These are phyloP conservation scores for Termitomyces sp. DNA, from an alignment of 768 basidiomycete species.

Conservation along the genomic window DNA sequence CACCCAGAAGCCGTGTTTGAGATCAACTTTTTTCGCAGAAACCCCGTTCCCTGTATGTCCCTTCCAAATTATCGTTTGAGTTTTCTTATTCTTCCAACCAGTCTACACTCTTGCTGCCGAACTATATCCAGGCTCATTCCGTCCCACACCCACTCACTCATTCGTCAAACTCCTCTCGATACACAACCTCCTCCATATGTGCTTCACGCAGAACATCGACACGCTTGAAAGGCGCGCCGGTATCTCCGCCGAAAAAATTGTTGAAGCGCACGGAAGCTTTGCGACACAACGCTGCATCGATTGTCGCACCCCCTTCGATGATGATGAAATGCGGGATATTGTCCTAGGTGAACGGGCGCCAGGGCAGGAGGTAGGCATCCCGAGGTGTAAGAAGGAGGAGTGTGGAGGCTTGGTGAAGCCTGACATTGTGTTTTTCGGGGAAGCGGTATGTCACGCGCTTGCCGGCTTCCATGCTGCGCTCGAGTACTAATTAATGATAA, in stretches of 20 bases:
- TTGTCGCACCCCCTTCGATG: constrained; percentile 57
- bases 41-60: constrained; percentile 72
- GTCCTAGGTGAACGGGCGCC: constrained; percentile 5
- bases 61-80: not conserved
- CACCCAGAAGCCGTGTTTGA: constrained; percentile 96
- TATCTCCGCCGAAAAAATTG: constrained; percentile 63
- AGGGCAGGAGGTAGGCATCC: constrained; percentile 48
- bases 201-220: constrained; percentile 92
- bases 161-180: constrained; percentile 81
- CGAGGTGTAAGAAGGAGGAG: constrained; percentile 45
- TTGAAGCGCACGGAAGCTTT: constrained; percentile 97
- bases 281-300: constrained; percentile 80
- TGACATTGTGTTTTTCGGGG: constrained; percentile 95
- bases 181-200: constrained; percentile 63
- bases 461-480: not conserved
- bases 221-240: constrained; percentile 86
- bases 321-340: constrained; percentile 55
- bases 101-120: constrained; percentile 93
- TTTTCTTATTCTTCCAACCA: constrained; percentile 15
- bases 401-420: constrained; percentile 83
- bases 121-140: constrained; percentile 85
- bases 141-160: constrained; percentile 86
- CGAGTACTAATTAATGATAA: not conserved
- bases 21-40: constrained; percentile 75
- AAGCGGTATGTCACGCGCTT: constrained; percentile 42